Conservation (phyloP, 192 early-diverging fungal genomes). For the Coemansia sp. region DNA sequence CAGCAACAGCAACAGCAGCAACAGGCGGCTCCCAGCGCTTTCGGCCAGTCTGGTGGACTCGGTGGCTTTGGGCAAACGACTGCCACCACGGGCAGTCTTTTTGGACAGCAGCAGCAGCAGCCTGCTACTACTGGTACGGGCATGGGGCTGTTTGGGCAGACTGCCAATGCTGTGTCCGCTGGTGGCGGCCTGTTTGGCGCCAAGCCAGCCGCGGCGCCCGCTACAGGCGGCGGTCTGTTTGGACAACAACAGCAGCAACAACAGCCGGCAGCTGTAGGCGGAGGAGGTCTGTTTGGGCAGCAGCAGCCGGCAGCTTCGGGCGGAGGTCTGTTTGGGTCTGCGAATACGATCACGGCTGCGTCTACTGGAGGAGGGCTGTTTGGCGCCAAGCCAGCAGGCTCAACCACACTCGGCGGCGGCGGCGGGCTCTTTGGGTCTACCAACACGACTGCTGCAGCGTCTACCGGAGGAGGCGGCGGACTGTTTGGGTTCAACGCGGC, state of each 20-base stretch:
- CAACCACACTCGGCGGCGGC: neutral
- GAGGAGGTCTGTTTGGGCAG: constrained; percentile 44
- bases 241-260: constrained; percentile 50
- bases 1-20: constrained; percentile 4
- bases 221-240: constrained; percentile 30
- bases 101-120: constrained; percentile 3
- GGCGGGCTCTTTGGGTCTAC: constrained; percentile 13
- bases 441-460: too few species aligned
- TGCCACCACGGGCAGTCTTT: constrained; percentile 9
- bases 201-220: neutral
- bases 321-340: constrained; percentile 11
- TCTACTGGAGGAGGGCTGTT: constrained; percentile 2
- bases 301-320: constrained; percentile 32
- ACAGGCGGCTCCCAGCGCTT: neutral
- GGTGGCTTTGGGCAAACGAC: constrained; percentile 18
- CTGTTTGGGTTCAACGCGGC: constrained; percentile 16
- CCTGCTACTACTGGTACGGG: neutral
- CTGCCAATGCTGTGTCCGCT: neutral
- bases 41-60: neutral
- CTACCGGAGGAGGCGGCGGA: constrained; percentile 4
- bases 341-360: too few species aligned
- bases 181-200: constrained; percentile 40
- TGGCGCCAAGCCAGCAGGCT: neutral
- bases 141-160: constrained; percentile 16
- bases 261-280: constrained; percentile 31